A percentile compares a stretch with the other conserved stretches of the same genome.
These are phyloP conservation scores for Quercus tomentella DNA, from an alignment of 331 rosid species.

Conservation along the genomic window DNA sequence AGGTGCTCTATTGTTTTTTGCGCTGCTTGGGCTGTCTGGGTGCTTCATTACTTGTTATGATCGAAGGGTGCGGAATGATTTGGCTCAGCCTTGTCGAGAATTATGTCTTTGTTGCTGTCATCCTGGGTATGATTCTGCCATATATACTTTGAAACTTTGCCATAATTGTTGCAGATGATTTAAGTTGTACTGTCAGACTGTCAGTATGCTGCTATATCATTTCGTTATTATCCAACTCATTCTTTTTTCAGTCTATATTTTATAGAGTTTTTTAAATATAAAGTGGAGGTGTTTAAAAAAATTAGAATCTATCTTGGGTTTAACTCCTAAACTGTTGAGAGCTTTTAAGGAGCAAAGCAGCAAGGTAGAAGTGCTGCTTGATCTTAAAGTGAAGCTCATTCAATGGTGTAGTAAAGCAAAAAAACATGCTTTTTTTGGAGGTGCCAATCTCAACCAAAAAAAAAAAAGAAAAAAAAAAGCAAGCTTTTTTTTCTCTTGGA, in stretches of 20 bases:
- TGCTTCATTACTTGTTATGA: conserved; percentile 99
- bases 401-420: too few species aligned
- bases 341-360: too few species aligned
- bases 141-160: conserved; percentile 1
- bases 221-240: not conserved
- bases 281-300: too few species aligned
- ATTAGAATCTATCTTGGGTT: too few species aligned
- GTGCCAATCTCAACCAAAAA: too few species aligned
- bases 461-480: too few species aligned
- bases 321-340: too few species aligned
- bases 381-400: too few species aligned
- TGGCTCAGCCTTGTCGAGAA: conserved; percentile 99
- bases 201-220: conserved; percentile 11
- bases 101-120: conserved; percentile 98
- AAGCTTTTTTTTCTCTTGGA: too few species aligned
- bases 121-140: conserved; percentile 70
- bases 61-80: conserved; percentile 91
- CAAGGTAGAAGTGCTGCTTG: too few species aligned
- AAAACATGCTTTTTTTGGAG: too few species aligned
- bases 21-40: conserved; percentile 95
- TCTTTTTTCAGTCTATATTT: not conserved
- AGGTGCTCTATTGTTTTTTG: conserved; percentile 93
- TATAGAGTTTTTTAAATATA: too few species aligned
- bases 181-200: conserved; percentile 11
- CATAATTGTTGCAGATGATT: conserved; percentile 9